A percentile compares a stretch with the other conserved stretches of the same genome.
Conservation (phyloP, 2,329 filamentous ascomycete species). For the Clonostachys rhizophaga region DNA sequence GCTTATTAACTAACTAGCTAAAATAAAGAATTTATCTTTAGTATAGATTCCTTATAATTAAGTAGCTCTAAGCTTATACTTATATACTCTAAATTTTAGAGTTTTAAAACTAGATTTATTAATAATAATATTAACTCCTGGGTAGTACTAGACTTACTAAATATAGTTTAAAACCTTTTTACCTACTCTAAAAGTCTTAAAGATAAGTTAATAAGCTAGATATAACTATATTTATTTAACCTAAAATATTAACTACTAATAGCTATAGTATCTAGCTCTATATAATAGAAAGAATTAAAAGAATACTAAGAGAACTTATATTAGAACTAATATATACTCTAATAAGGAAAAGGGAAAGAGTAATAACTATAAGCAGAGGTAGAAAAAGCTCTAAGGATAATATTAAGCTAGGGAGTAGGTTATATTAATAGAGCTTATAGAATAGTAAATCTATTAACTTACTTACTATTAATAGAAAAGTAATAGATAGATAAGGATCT, state of each 20-base stretch:
- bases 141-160: neutral
- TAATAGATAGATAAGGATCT: neutral
- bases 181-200: neutral
- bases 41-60: too few species aligned
- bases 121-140: too few species aligned
- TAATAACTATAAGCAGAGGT: neutral
- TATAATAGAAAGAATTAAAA: neutral
- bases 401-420: neutral
- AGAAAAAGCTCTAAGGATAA: neutral
- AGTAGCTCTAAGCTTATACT: too few species aligned
- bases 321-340: neutral
- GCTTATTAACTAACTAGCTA: too few species aligned
- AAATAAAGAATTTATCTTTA: too few species aligned
- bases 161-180: neutral
- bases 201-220: neutral
- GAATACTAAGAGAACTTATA: neutral
- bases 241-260: neutral
- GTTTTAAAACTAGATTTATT: neutral
- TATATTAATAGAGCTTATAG: neutral
- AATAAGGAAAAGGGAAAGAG: neutral
- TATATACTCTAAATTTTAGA: too few species aligned
- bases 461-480: neutral
- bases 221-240: neutral
- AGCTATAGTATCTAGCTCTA: neutral
- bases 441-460: neutral